Evolutionary conservation across 2,329 filamentous ascomycete species (phyloP).

Genomic region (Fusarium irregulare): DNA sequence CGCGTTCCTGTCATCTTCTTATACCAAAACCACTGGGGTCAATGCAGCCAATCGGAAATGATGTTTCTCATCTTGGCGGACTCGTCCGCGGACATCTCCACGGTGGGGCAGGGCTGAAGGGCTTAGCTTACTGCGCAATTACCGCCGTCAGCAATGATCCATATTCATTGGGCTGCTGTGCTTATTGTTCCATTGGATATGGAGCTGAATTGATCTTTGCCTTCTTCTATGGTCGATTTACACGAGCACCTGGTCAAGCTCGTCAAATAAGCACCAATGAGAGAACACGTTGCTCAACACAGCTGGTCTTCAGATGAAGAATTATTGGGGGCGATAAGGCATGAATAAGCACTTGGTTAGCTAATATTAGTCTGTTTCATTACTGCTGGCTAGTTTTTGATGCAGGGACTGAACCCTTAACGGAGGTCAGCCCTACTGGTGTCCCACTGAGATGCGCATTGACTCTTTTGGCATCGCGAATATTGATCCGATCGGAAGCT

Average conservation of each 20-base stretch:
- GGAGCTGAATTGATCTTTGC: too few species aligned
- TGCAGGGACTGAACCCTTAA: neutral
- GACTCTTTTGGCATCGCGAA: neutral
- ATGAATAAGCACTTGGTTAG: neutral
- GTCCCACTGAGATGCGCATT: neutral
- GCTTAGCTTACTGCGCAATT: constrained; percentile 8
- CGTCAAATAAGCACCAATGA: neutral
- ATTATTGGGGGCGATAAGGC: neutral
- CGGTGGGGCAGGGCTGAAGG: constrained; percentile 17
- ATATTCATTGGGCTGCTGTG: neutral
- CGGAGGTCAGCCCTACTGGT: neutral
- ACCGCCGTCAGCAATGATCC: neutral
- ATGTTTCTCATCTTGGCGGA: neutral
- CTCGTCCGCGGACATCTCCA: constrained; percentile 37
- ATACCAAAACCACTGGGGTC: neutral
- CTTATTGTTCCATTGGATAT: neutral
- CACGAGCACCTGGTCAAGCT: too few species aligned
- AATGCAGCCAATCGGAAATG: constrained; percentile 12
- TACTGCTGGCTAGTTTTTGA: neutral
- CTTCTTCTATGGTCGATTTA: neutral
- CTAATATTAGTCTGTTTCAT: neutral
- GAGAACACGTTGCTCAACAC: too few species aligned
- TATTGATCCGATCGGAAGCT: neutral
- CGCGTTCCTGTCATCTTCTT: constrained; percentile 9
- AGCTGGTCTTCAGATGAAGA: neutral